Evolutionary conservation across 306 rosid genomes (phyloP).

Genomic region (Cucurbita maxima): DNA sequence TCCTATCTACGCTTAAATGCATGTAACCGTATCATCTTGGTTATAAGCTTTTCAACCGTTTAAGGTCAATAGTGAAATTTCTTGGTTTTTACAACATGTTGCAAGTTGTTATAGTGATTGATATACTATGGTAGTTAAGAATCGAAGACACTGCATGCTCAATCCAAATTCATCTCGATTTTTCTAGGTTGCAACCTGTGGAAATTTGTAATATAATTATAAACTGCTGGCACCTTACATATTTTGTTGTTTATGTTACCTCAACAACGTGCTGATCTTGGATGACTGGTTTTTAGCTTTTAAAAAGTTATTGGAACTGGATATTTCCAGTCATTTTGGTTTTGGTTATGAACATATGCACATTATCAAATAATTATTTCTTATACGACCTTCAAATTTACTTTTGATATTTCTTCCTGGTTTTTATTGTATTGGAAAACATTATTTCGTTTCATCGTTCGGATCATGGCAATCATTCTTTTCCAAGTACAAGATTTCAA

Average conservation of each 20-base stretch:
- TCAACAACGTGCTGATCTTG: background rate
- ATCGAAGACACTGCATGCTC: background rate
- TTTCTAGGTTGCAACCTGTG: background rate
- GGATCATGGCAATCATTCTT: background rate
- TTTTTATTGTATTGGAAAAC: background rate
- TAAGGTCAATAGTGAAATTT: background rate
- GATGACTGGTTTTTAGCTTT: background rate
- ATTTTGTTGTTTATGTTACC: background rate
- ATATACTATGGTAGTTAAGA: background rate
- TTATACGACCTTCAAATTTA: background rate
- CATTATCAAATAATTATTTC: background rate
- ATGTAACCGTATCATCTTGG: background rate
- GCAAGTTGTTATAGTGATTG: background rate
- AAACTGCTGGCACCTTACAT: background rate
- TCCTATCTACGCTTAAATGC: background rate
- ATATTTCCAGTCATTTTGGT: background rate
- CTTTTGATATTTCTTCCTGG: background rate
- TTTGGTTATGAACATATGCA: background rate
- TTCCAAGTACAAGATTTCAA: too few relatives aligned
- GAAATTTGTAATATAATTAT: background rate
- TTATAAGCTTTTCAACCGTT: background rate
- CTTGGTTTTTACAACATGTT: background rate
- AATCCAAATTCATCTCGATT: too few relatives aligned
- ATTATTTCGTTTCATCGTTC: background rate
- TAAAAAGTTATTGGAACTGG: background rate